Base-by-base conservation (phyloP, 805 yeast genomes). In the Wickerhamomyces queroliae region DNA sequence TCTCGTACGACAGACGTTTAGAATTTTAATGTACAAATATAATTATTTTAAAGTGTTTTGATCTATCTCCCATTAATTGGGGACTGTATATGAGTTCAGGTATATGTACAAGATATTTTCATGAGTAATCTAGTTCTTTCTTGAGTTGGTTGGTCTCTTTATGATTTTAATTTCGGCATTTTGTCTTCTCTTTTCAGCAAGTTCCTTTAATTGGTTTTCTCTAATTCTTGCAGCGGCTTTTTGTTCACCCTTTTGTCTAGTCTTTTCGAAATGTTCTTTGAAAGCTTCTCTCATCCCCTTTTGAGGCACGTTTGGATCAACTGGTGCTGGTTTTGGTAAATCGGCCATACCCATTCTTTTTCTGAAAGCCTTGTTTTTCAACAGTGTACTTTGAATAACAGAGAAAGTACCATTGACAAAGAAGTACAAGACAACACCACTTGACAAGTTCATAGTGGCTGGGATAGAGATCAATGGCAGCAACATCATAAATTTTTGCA, bases 381-480 rank as follows among this genome's bases (percentile, higher is more conserved):
- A 69, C 19, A 83, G 52, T 37, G 74, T 56, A 10, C 91, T 76
- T 66, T 91, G 98, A 16, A 76, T 35, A 36, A 85, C 74, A 1
- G 96, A 84, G 51, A 76, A 77, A 12, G 78, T 47, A 41, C 95
- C 86, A 58, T 89, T 88, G 27, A 84, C 78, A 6, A 91, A 81
- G 61, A 91, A 87, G 59, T 90, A 93, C 37, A 88, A 69, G 46
- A 90, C 81, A 26, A 89, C 88, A 28, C 85, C 95, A 2, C 95
- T 76, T 2, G 95, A 82, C 55, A 91, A 72, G 38, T 80, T 74
- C 83, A 84, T 85, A 4, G 97, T 91, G 49, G 91, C 78, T n/a
- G 90, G 79, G 45, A 91, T 81, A 4, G 96, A 88, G 23, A 82
- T 65, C 48, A 89, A 70, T 13, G 98, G 98, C 52, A 88, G 61